phyloP scores from a whole-genome alignment of 768 basidiomycete genomes.

The Royoungia palumana region DNA sequence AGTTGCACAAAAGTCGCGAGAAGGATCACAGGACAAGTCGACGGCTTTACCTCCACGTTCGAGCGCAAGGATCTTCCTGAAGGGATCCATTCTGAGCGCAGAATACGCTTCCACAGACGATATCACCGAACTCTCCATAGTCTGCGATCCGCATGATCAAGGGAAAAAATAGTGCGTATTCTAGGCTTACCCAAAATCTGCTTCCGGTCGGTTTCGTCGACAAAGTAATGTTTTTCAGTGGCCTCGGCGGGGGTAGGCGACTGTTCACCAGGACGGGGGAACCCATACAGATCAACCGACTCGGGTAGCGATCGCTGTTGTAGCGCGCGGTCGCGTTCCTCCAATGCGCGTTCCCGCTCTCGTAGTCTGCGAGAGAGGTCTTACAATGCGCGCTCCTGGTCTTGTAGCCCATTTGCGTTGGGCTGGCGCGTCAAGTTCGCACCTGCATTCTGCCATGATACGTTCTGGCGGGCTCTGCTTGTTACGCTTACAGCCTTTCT shows the following conservation, averaged over 20 bases:
- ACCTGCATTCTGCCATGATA: too few species aligned
- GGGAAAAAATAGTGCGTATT: too few species aligned
- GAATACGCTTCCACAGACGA: constrained; percentile 10
- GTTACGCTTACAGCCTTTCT: too few species aligned
- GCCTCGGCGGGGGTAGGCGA: not conserved
- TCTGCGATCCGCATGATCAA: constrained; percentile 1
- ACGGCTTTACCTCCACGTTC: constrained; percentile 10
- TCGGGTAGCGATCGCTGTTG: too few species aligned
- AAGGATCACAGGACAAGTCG: not conserved
- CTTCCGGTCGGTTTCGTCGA: constrained; percentile 1
- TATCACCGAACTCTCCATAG: constrained; percentile 8
- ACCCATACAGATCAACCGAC: constrained; percentile 6
- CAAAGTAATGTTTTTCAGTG: constrained; percentile 9
- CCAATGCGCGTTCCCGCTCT: too few species aligned
- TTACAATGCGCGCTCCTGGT: too few species aligned
- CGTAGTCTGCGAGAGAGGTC: too few species aligned
- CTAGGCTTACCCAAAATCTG: not conserved
- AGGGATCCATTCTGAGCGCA: constrained; percentile 13
- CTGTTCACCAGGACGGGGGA: constrained; percentile 4
- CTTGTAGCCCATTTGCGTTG: too few species aligned
- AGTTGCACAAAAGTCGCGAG: not conserved
- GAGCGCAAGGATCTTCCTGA: constrained; percentile 15
- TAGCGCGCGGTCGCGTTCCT: too few species aligned
- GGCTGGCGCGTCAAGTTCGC: too few species aligned
- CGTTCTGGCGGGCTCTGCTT: too few species aligned